Percentiles rank a stretch among this genome's conserved stretches.
Conservation (phyloP, 306 rosid genomes). For the Rosa multiflora region DNA sequence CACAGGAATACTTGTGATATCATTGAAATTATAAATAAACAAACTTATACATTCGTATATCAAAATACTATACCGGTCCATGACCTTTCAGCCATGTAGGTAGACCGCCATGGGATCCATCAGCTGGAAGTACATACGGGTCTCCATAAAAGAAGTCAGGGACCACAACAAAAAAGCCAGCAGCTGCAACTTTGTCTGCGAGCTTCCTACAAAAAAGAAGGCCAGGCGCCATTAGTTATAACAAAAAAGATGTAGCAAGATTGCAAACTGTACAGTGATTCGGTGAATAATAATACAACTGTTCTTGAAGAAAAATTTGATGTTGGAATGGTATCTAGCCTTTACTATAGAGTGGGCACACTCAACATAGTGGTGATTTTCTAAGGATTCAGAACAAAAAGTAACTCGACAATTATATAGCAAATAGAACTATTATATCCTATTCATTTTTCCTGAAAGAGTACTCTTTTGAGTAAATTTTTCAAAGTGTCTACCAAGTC, state of each 20-base stretch:
- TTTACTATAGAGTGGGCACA: neutral
- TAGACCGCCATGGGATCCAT: constrained; percentile 21
- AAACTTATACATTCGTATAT: no score
- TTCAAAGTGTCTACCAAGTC: no score
- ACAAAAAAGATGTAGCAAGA: neutral
- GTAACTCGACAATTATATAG: neutral
- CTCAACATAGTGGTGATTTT: neutral
- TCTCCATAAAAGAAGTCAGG: constrained; percentile 61
- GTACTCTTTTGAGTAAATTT: no score
- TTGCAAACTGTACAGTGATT: neutral
- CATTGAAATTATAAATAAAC: no score
- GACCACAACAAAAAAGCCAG: constrained; percentile 58
- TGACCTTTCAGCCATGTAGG: constrained; percentile 42
- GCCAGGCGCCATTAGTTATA: no score
- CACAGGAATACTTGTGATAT: no score
- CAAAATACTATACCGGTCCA: constrained; percentile 24
- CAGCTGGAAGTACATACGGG: constrained; percentile 40
- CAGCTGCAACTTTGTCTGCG: constrained; percentile 52
- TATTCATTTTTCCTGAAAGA: no score
- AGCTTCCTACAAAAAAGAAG: constrained; percentile 24
- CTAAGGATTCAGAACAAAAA: neutral
- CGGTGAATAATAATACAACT: neutral
- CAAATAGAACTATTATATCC: neutral
- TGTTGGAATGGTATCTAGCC: neutral
- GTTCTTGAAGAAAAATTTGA: neutral